phyloP scores from a whole-genome alignment of 2,329 filamentous ascomycete genomes.

The Alternaria conjuncta region DNA sequence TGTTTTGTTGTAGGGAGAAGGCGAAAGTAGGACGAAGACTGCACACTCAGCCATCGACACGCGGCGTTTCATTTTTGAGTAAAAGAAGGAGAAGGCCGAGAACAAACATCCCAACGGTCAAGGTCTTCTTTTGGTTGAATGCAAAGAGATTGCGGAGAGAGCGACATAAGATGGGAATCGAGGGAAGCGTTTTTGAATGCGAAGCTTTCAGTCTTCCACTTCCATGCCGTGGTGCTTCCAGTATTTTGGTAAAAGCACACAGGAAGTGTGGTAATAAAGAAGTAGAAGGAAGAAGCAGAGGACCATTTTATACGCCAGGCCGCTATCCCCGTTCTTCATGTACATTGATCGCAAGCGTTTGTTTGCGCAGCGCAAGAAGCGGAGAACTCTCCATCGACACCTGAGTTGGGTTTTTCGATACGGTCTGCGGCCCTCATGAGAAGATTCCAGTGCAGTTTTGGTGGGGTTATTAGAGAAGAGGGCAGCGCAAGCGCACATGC shows the following conservation, averaged over 20 bases:
- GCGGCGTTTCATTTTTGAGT: too few species aligned
- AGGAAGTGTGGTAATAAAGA: not conserved
- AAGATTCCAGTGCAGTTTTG: too few species aligned
- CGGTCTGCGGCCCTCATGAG: too few species aligned
- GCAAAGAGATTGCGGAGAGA: fast-evolving
- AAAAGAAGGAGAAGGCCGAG: not conserved
- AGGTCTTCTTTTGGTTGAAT: not conserved
- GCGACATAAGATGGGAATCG: not conserved
- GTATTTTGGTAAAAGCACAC: not conserved
- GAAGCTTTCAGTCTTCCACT: too few species aligned
- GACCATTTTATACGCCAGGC: not conserved
- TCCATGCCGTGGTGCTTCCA: too few species aligned
- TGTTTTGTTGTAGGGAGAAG: not conserved
- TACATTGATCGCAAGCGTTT: not conserved
- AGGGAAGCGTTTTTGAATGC: not conserved
- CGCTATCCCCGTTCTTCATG: too few species aligned
- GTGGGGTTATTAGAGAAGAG: not conserved
- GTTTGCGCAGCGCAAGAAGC: not conserved
- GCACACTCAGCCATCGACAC: too few species aligned
- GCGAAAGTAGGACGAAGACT: not conserved
- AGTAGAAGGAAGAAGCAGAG: not conserved
- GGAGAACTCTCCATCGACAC: not conserved
- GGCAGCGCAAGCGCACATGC: not conserved
- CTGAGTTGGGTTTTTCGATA: too few species aligned
- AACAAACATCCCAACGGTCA: not conserved